Percentiles rank a stretch among this genome's conserved stretches.
Evolutionary conservation across 2,329 filamentous ascomycete species (phyloP).

Genomic region (Juglanconis sp.): DNA sequence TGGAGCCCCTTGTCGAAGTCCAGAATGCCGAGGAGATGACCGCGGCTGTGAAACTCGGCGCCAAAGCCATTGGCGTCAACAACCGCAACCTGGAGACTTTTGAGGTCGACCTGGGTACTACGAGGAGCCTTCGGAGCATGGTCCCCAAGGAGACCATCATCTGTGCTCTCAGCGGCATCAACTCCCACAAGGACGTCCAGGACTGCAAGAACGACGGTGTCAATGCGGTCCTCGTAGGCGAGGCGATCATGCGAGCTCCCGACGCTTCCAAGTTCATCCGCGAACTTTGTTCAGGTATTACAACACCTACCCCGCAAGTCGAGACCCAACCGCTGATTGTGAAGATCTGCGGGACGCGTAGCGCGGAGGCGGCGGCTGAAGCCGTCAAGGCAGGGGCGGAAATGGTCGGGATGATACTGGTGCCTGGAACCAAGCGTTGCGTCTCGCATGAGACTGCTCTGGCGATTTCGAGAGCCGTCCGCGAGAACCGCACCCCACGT

Average conservation of each 20-base stretch:
- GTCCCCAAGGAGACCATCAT: slow-evolving; percentile 84
- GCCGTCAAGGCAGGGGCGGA: slow-evolving; percentile 88
- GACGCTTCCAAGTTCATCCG: slow-evolving; percentile 81
- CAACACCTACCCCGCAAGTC: slow-evolving; percentile 32
- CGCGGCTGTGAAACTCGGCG: slow-evolving; percentile 77
- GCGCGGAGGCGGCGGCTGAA: slow-evolving; percentile 71
- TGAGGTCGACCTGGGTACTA: slow-evolving; percentile 91
- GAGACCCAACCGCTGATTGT: slow-evolving; percentile 59
- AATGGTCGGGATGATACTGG: slow-evolving; percentile 88
- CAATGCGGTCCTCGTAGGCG: slow-evolving; percentile 88
- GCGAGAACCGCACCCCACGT: slow-evolving; percentile 35
- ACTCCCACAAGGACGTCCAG: slow-evolving; percentile 80
- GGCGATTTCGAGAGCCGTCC: slow-evolving; percentile 76
- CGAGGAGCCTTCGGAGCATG: slow-evolving; percentile 80
- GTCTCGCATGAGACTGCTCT: slow-evolving; percentile 76
- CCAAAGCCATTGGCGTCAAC: slow-evolving; percentile 94
- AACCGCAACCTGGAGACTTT: slow-evolving; percentile 96
- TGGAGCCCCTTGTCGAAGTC: slow-evolving; percentile 97
- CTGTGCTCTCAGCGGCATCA: slow-evolving; percentile 92
- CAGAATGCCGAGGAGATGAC: slow-evolving; percentile 94
- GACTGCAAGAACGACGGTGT: slow-evolving; percentile 87
- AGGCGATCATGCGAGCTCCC: slow-evolving; percentile 89
- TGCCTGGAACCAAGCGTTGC: slow-evolving; percentile 74
- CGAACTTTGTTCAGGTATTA: slow-evolving; percentile 67
- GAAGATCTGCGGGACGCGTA: slow-evolving; percentile 93